Conservation (phyloP, 2,329 filamentous ascomycete species). For the Phyllosticta paracitricarpa region DNA sequence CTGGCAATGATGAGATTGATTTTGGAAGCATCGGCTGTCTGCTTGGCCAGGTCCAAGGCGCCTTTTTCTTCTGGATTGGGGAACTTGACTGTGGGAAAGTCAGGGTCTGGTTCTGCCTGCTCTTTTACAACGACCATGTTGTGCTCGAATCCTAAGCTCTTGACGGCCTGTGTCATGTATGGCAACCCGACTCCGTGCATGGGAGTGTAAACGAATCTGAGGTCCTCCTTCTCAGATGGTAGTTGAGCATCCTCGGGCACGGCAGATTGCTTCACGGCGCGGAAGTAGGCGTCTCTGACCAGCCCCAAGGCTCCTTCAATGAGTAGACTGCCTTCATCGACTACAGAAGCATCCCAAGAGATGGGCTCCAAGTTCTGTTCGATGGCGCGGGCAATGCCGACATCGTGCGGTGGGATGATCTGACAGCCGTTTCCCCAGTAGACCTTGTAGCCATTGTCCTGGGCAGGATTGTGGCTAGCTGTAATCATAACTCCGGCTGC, state of each 20-base stretch:
- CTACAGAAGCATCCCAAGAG: conserved; percentile 36
- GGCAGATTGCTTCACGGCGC: conserved; percentile 32
- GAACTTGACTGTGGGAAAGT: conserved; percentile 55
- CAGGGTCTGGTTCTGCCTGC: conserved; percentile 50
- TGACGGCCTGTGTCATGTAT: conserved; percentile 34
- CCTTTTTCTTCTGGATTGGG: conserved; percentile 58
- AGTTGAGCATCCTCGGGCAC: conserved; percentile 20
- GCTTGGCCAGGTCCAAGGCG: conserved; percentile 49
- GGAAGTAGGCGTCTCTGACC: conserved; percentile 35
- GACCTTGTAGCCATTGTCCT: conserved; percentile 59
- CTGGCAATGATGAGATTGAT: conserved; percentile 49
- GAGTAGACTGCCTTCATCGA: conserved; percentile 29
- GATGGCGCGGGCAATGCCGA: conserved; percentile 48
- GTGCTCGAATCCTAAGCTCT: conserved; percentile 29
- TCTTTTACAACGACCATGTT: conserved; percentile 39
- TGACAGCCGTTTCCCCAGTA: conserved; percentile 57
- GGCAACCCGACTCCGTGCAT: conserved; percentile 47
- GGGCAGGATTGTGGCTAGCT: conserved; percentile 54
- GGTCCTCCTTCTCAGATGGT: conserved; percentile 12
- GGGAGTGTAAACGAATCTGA: conserved; percentile 45
- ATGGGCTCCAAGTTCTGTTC: conserved; percentile 43
- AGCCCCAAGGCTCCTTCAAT: conserved; percentile 33
- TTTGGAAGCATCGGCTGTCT: conserved; percentile 39
- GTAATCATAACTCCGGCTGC: conserved; percentile 56
- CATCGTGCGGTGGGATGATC: conserved; percentile 54